Conservation (phyloP, 2,329 filamentous ascomycete genomes). For the Huntiella decipiens region DNA sequence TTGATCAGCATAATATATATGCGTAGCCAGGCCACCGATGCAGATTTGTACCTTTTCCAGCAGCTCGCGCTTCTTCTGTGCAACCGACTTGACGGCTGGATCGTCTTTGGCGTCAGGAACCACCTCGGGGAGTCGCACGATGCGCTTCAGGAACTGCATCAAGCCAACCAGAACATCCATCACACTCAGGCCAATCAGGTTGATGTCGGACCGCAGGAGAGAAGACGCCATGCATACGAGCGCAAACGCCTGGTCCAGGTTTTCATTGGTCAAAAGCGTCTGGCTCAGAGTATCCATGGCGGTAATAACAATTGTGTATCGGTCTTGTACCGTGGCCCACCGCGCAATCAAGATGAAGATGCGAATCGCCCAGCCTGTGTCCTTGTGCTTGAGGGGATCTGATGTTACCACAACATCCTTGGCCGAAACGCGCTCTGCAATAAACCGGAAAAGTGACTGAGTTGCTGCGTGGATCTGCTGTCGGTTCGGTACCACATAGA, state of each 20-base stretch:
- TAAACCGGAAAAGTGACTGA: constrained; percentile 52
- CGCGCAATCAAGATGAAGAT: constrained; percentile 62
- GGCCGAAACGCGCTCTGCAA: constrained; percentile 38
- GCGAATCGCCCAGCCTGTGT: constrained; percentile 59
- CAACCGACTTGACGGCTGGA: constrained; percentile 21
- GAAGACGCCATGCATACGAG: constrained; percentile 64
- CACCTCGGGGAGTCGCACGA: constrained; percentile 45
- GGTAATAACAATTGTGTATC: constrained; percentile 74
- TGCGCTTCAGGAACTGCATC: constrained; percentile 60
- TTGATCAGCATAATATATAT: constrained; percentile 94
- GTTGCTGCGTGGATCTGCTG: constrained; percentile 67
- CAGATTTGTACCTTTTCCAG: constrained; percentile 56
- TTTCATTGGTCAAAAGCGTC: constrained; percentile 49
- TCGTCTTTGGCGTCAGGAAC: constrained; percentile 12
- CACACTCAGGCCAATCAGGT: constrained; percentile 84
- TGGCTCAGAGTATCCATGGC: constrained; percentile 58
- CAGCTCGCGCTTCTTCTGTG: constrained; percentile 38
- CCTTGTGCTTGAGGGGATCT: constrained; percentile 22
- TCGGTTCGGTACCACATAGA: constrained; percentile 67
- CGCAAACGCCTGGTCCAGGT: constrained; percentile 53
- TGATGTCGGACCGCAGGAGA: constrained; percentile 70
- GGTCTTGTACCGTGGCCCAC: constrained; percentile 87
- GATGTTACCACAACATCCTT: constrained; percentile 33
- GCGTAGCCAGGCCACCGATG: constrained; percentile 79
- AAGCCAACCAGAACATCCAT: constrained; percentile 85